phyloP scores from a whole-genome alignment of 768 basidiomycete species.

The Chlorophyllum brunneum region DNA sequence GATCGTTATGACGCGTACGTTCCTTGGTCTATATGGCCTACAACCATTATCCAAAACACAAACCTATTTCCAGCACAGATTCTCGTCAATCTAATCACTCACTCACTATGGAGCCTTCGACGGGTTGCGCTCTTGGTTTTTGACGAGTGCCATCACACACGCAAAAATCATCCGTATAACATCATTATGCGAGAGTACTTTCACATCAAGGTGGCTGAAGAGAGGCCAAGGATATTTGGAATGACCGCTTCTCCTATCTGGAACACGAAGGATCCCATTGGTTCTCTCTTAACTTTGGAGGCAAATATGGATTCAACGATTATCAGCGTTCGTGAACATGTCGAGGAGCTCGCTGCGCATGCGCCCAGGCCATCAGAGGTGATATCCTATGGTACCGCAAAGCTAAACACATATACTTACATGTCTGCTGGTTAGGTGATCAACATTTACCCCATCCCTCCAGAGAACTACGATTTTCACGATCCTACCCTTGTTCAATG shows the following conservation, averaged over 20 bases:
- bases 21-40: background rate
- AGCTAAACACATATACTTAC: background rate
- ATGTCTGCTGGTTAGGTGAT: constrained; percentile 42
- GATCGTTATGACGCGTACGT: constrained; percentile 79
- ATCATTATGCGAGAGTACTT: constrained; percentile 70
- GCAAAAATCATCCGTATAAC: constrained; percentile 75
- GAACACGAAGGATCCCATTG: constrained; percentile 66
- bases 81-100: constrained; percentile 73
- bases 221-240: constrained; percentile 84
- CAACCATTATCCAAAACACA: background rate
- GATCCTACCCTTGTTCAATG: constrained; percentile 38
- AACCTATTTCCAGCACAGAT: constrained; percentile 59
- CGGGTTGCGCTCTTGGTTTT: constrained; percentile 70
- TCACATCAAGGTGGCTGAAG: constrained; percentile 33
- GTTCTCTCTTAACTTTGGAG: constrained; percentile 63
- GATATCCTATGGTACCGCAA: constrained; percentile 15
- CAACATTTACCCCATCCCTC: constrained; percentile 51
- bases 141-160: constrained; percentile 80
- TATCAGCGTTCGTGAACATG: constrained; percentile 67
- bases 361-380: constrained; percentile 69
- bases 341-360: constrained; percentile 58
- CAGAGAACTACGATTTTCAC: constrained; percentile 51
- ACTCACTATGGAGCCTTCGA: constrained; percentile 76
- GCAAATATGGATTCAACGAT: constrained; percentile 70
- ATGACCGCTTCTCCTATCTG: constrained; percentile 92